A percentile compares a stretch with the other conserved stretches of the same genome.
Evolutionary conservation across 345 rosid species (phyloP).

Genomic region (Microcos paniculata): DNA sequence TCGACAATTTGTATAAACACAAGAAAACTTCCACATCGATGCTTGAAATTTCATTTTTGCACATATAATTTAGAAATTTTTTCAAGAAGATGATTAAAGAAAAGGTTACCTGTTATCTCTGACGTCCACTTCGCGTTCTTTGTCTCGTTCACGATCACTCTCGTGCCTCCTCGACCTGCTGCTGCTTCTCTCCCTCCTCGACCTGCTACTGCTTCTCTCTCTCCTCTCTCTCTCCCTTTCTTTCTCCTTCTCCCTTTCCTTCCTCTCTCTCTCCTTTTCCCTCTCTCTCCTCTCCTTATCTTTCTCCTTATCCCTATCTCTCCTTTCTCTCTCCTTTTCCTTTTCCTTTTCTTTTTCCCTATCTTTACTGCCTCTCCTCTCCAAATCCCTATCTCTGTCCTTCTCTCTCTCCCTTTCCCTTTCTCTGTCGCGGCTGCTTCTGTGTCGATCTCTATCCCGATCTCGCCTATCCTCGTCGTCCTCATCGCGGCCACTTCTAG

Average conservation of each 20-base stretch:
- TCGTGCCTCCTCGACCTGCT: conserved; percentile 43
- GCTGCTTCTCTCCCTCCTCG: conserved; percentile 36
- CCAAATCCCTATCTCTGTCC: conserved; percentile 44
- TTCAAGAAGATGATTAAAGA: neutral
- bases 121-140: conserved; percentile 42
- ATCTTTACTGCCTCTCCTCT: conserved; percentile 40
- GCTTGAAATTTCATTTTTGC: neutral
- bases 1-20: neutral
- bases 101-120: conserved; percentile 54
- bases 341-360: conserved; percentile 26
- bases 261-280: conserved; percentile 12
- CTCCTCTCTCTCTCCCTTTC: conserved; percentile 35
- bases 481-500: conserved; percentile 56
- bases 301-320: conserved; percentile 33
- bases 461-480: conserved; percentile 50
- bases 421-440: conserved; percentile 41
- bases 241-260: conserved; percentile 30
- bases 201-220: conserved; percentile 14
- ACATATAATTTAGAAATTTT: neutral
- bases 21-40: neutral
- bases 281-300: conserved; percentile 23
- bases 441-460: conserved; percentile 51
- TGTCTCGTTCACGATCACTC: conserved; percentile 37
- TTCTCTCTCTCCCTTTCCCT: conserved; percentile 40
- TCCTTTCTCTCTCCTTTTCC: conserved; percentile 36